A percentile compares a stretch with the other conserved stretches of the same genome.
Evolutionary conservation across 1,284 basidiomycete species (phyloP).

Genomic region (Megacollybia platyphylla): DNA sequence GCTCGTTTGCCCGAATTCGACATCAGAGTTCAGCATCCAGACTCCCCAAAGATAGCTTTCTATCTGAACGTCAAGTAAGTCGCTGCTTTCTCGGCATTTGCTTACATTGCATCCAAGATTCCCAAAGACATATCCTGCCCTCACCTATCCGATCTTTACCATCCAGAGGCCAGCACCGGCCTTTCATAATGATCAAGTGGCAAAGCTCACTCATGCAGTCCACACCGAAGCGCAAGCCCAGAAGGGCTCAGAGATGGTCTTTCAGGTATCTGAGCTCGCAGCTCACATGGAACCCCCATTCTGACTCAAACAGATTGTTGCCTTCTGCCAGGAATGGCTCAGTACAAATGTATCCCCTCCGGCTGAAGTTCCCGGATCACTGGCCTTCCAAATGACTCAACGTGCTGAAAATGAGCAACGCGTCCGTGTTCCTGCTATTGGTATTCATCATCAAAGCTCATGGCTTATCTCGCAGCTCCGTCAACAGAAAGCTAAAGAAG

Average conservation of each 20-base stretch:
- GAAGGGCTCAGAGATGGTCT: slow-evolving; percentile 61
- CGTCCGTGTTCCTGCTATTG: slow-evolving; percentile 18
- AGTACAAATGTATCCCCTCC: slow-evolving; percentile 39
- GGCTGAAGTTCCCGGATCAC: slow-evolving; percentile 47
- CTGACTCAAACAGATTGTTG: slow-evolving; percentile 36
- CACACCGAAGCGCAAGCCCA: slow-evolving; percentile 47
- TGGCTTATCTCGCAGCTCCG: slow-evolving; percentile 19
- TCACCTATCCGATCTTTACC: slow-evolving; percentile 53
- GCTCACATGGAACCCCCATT: background rate
- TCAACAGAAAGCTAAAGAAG: slow-evolving; percentile 37
- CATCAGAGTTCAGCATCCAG: slow-evolving; percentile 50
- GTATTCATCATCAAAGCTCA: slow-evolving; percentile 1
- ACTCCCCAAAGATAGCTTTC: slow-evolving; percentile 41
- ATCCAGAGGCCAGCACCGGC: slow-evolving; percentile 54
- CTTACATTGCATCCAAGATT: slow-evolving; percentile 29
- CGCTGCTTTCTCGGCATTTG: background rate
- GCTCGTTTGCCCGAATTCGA: slow-evolving; percentile 58
- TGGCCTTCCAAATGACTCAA: slow-evolving; percentile 62
- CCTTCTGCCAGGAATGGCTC: slow-evolving; percentile 61
- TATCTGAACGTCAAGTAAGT: slow-evolving; percentile 58
- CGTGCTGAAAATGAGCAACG: slow-evolving; percentile 54
- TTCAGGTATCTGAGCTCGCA: slow-evolving; percentile 33
- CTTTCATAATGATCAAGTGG: slow-evolving; percentile 37
- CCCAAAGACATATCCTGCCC: slow-evolving; percentile 63
- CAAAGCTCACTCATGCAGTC: slow-evolving; percentile 41